phyloP scores from a whole-genome alignment of 2,329 filamentous ascomycete genomes.

The Arthrobotrys conoides region DNA sequence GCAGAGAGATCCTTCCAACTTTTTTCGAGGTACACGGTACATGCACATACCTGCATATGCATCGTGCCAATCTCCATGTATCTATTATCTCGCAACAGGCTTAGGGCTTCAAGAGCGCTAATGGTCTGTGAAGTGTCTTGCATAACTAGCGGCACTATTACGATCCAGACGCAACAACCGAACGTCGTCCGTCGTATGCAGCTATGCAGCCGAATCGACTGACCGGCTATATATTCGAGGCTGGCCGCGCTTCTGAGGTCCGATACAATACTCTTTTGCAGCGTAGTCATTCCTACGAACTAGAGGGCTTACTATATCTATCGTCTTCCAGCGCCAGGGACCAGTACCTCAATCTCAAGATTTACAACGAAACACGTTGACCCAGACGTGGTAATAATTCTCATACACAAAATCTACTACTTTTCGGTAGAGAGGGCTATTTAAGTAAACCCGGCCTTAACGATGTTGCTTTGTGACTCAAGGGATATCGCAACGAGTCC shows the following conservation, averaged over 20 bases:
- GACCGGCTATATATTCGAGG: slow-evolving; percentile 46
- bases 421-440: slow-evolving; percentile 44
- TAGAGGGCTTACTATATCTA: slow-evolving; percentile 30
- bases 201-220: slow-evolving; percentile 48
- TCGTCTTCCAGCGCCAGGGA: slow-evolving; percentile 40
- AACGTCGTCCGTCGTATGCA: slow-evolving; percentile 16
- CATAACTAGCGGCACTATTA: slow-evolving; percentile 33
- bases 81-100: slow-evolving; percentile 25
- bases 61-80: slow-evolving; percentile 9
- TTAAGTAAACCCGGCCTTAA: slow-evolving; percentile 59
- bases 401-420: slow-evolving; percentile 52
- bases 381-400: slow-evolving; percentile 59
- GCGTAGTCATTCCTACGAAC: slow-evolving; percentile 5
- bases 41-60: slow-evolving; percentile 31
- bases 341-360: slow-evolving; percentile 36
- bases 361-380: slow-evolving; percentile 48
- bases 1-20: slow-evolving; percentile 33
- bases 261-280: slow-evolving; percentile 22
- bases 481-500: slow-evolving; percentile 60
- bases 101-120: slow-evolving; percentile 43
- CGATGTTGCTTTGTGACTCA: slow-evolving; percentile 61
- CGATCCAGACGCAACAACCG: slow-evolving; percentile 24
- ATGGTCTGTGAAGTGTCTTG: slow-evolving; percentile 35
- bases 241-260: slow-evolving; percentile 45
- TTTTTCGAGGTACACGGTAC: slow-evolving; percentile 32